Conservation (phyloP, 192 early-diverging fungal genomes). For the Backusella macrospora region DNA sequence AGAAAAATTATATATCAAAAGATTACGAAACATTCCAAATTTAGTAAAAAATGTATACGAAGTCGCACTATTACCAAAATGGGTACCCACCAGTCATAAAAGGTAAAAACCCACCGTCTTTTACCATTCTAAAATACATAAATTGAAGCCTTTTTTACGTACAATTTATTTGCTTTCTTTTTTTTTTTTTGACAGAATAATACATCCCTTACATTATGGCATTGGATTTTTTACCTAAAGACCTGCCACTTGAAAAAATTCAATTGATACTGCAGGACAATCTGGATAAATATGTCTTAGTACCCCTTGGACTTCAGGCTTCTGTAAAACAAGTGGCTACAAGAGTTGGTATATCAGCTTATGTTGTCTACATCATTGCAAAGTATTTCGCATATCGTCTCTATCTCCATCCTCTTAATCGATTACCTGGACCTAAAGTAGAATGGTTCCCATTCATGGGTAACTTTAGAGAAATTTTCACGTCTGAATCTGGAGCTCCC, state of each 20-base stretch:
- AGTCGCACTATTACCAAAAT: background rate
- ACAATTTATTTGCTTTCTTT: background rate
- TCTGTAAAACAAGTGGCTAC: background rate
- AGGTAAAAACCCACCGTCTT: constrained; percentile 1
- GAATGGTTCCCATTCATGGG: constrained; percentile 46
- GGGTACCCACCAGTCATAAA: background rate
- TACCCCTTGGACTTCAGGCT: constrained; percentile 14
- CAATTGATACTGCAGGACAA: background rate
- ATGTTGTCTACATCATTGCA: constrained; percentile 39
- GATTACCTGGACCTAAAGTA: constrained; percentile 54
- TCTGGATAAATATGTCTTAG: constrained; percentile 10
- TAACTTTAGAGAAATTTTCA: constrained; percentile 46
- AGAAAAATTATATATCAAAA: background rate
- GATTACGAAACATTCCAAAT: background rate
- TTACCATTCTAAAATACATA: background rate
- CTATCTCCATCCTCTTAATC: constrained; percentile 45
- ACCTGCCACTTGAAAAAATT: background rate
- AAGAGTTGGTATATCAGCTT: constrained; percentile 8
- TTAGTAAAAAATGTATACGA: background rate
- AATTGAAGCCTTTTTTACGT: background rate
- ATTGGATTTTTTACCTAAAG: background rate
- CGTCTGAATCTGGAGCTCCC: constrained; percentile 46
- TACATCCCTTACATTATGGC: background rate
- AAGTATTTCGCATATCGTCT: constrained; percentile 41
- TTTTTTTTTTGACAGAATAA: background rate